Conservation (phyloP, 139 green algal genomes). For the Volvox reticuliferus region DNA sequence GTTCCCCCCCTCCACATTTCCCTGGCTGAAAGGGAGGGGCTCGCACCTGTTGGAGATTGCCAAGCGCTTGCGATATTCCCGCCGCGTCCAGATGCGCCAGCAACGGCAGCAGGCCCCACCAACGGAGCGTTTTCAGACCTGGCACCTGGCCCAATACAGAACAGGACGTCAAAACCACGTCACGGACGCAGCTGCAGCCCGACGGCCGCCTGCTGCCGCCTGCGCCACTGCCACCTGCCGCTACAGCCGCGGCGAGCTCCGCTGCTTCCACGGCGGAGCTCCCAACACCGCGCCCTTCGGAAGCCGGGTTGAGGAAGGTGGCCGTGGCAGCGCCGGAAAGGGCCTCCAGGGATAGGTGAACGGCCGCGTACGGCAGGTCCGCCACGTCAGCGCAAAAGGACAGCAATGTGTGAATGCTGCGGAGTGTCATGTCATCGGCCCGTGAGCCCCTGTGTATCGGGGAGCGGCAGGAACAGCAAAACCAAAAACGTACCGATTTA, state of each 20-base stretch:
- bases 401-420: not conserved
- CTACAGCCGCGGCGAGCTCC: not conserved
- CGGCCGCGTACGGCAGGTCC: not conserved
- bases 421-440: not conserved
- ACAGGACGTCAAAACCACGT: conserved; percentile 13
- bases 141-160: not conserved
- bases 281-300: not conserved
- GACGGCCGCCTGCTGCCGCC: not conserved
- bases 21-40: too few species aligned
- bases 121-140: conserved; percentile 10
- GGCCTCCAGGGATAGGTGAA: conserved; percentile 7
- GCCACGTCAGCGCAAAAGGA: not conserved
- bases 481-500: too few species aligned
- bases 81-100: not conserved
- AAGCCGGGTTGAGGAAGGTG: not conserved
- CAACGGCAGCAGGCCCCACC: conserved; percentile 1
- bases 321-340: conserved; percentile 7
- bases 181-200: not conserved
- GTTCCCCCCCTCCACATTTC: too few species aligned
- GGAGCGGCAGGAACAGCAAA: too few species aligned
- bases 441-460: conserved; percentile 9
- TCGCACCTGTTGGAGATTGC: not conserved
- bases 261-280: not conserved
- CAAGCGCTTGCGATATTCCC: not conserved
- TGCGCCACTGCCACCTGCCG: not conserved